A percentile compares a stretch with the other conserved stretches of the same genome.
Conservation (phyloP, 2,329 filamentous ascomycete genomes). For the Talaromyces islandicus region DNA sequence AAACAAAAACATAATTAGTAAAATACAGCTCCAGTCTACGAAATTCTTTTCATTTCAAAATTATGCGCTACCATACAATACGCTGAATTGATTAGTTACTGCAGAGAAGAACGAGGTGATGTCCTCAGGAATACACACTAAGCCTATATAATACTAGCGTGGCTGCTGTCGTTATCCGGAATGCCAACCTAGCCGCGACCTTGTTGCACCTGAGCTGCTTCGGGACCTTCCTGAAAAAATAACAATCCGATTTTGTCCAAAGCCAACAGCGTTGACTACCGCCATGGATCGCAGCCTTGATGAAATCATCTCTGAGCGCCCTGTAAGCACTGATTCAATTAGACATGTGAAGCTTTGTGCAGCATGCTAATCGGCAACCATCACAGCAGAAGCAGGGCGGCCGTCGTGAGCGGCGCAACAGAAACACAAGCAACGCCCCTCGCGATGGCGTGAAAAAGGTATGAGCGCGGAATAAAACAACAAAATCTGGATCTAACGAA, state of each 20-base stretch:
- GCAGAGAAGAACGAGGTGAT: too few species aligned
- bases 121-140: too few species aligned
- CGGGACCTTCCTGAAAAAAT: background rate
- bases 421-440: slow-evolving; percentile 50
- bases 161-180: background rate
- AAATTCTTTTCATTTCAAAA: background rate
- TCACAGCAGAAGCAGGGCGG: slow-evolving; percentile 15
- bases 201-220: background rate
- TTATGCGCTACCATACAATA: too few species aligned
- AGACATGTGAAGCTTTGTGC: background rate
- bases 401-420: slow-evolving; percentile 32
- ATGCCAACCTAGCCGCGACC: background rate
- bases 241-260: background rate
- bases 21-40: background rate
- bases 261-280: background rate
- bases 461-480: slow-evolving; percentile 13
- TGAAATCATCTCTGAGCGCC: slow-evolving; percentile 58
- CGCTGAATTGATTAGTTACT: too few species aligned
- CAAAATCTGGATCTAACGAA: slow-evolving; percentile 10
- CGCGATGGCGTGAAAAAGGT: slow-evolving; percentile 92
- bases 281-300: slow-evolving; percentile 59
- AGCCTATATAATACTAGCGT: too few species aligned
- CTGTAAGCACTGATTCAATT: slow-evolving; percentile 37
- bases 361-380: too few species aligned
- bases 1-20: background rate